Evolutionary conservation across 176 grass and related monocot species (phyloP).

Genomic region (Themeda triandra): DNA sequence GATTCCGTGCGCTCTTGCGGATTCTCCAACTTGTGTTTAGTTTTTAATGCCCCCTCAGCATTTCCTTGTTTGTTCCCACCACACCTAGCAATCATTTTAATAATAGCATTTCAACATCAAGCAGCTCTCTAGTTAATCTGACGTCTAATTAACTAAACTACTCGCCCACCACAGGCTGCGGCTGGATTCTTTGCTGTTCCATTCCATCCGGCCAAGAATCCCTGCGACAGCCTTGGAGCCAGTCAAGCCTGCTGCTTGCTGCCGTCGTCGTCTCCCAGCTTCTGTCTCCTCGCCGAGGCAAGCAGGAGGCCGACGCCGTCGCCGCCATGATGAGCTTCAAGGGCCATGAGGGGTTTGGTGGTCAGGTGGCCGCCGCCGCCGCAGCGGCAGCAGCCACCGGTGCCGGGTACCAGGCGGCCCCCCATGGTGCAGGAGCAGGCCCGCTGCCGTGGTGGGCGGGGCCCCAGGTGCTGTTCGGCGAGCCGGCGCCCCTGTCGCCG

Average conservation of each 20-base stretch:
- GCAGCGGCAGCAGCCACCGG: too few relatives aligned
- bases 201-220: not conserved
- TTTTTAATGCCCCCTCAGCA: not conserved
- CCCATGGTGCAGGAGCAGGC: slow-evolving; percentile 16
- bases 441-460: slow-evolving; percentile 70
- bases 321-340: slow-evolving; percentile 57
- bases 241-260: not conserved
- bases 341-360: slow-evolving; percentile 38
- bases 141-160: slow-evolving; percentile 23
- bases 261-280: not conserved
- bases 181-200: not conserved
- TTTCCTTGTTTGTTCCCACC: slow-evolving; percentile 1
- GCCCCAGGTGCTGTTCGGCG: slow-evolving; percentile 56
- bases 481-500: slow-evolving; percentile 35
- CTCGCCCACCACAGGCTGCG: slow-evolving; percentile 1
- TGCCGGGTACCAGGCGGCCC: slow-evolving; percentile 9
- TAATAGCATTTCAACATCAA: not conserved
- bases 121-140: not conserved
- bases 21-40: slow-evolving; percentile 4
- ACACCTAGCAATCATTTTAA: not conserved
- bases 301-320: not conserved
- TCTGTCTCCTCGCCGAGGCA: not conserved
- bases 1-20: slow-evolving; percentile 12
- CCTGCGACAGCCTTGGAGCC: not conserved
- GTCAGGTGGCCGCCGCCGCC: not conserved